Percentiles rank a stretch among this genome's conserved stretches.
Conservation (phyloP, 23 red algal genomes). For the Gracilariopsis chorda region DNA sequence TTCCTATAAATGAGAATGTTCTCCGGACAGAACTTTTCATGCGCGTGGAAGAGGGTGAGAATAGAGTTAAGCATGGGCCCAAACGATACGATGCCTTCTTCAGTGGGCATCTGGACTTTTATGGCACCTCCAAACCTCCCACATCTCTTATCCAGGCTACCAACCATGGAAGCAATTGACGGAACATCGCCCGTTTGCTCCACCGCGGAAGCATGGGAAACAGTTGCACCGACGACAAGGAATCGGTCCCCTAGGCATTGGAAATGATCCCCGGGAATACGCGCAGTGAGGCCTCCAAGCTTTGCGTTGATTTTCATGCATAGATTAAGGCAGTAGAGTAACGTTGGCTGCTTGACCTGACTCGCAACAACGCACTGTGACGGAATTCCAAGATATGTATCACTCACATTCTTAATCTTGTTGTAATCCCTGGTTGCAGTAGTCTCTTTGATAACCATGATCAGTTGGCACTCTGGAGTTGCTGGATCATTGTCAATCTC, state of each 20-base stretch:
- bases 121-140: slow-evolving; percentile 27
- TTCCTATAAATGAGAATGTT: slow-evolving; percentile 71
- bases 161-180: slow-evolving; percentile 59
- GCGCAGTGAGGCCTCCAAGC: slow-evolving; percentile 56
- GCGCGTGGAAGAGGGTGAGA: not conserved
- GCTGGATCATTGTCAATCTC: slow-evolving; percentile 24
- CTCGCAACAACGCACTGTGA: slow-evolving; percentile 59
- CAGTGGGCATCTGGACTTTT: slow-evolving; percentile 39
- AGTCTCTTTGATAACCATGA: slow-evolving; percentile 75
- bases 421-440: slow-evolving; percentile 62
- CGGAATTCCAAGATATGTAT: slow-evolving; percentile 63
- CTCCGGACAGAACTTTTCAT: slow-evolving; percentile 47
- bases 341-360: slow-evolving; percentile 32
- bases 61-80: slow-evolving; percentile 24
- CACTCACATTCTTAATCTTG: slow-evolving; percentile 63
- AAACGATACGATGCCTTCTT: slow-evolving; percentile 42
- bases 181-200: slow-evolving; percentile 14
- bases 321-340: slow-evolving; percentile 61
- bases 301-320: slow-evolving; percentile 77
- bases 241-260: slow-evolving; percentile 36
- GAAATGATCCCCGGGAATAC: slow-evolving; percentile 32
- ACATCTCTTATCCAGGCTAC: slow-evolving; percentile 53
- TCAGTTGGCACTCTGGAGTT: slow-evolving; percentile 42
- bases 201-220: slow-evolving; percentile 37
- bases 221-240: slow-evolving; percentile 53